Evolutionary conservation across 495 filamentous ascomycete genomes (phyloP), one percentile per base, ranked within the genome.

Genomic region (Chaetomidium leptoderma): DNA sequence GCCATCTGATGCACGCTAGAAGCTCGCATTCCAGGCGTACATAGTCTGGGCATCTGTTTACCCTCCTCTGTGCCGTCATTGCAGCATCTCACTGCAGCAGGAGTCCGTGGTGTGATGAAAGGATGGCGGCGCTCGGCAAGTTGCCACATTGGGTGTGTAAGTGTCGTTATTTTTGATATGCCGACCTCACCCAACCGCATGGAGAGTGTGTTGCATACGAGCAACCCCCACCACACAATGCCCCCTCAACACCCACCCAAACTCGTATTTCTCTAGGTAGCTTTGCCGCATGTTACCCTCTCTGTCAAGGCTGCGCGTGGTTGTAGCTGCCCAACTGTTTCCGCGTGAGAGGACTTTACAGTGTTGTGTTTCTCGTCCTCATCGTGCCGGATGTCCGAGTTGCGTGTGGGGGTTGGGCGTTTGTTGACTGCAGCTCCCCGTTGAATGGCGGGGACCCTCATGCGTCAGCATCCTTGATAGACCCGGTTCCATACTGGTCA

Each of bases 181-280:
- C n/a, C 47, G 14, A 14, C 2, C 10, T 29, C 8, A 6, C 32
- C 6, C 6, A 37, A 26, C 30, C 13, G 35, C 36, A 53, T 40
- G 24, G 10, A 44, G 50, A 14, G 16, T n/a, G n/a, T n/a, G n/a
- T 14, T 43, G 36, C 36, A 51, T 52, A 52, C 49, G 49, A 52
- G 49, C 6, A 11, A 52, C 49, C 23, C 49, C 49, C 6, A 4
- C 40, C 9, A 24, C 9, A 21, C 11, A 44, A 23, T 0, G 11
- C 35, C 19, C 3, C n/a, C 21, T 14, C 47, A 11, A 33, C 19
- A 16, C 19, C 6, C n/a, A 40, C 17, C 30, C 29, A n/a, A 42
- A 10, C 55, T 42, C 45, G 45, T 50, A 47, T 57, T 33, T 29
- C 32, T 30, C 13, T 57, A 33, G 32, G n/a, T 48, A 33, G 32